These are phyloP conservation scores for Paraphaeosphaeria minitans DNA, from an alignment of 2,329 filamentous ascomycete species.

Conservation along the genomic window DNA sequence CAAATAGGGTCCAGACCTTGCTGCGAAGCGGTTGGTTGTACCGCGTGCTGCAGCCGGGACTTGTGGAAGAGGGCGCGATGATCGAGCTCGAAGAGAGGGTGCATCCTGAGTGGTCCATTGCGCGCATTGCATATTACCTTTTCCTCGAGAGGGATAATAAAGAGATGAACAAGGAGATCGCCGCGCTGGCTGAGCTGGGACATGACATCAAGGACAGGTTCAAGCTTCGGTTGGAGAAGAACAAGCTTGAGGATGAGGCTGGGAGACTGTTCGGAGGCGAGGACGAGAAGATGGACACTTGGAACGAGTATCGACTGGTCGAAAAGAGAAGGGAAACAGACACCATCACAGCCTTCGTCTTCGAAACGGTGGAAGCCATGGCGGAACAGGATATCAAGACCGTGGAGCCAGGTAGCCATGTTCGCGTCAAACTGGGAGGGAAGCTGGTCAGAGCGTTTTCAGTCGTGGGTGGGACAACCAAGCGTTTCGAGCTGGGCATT, in stretches of 20 bases:
- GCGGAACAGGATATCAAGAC: constrained; percentile 37
- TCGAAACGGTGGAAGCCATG: constrained; percentile 54
- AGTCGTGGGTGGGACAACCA: constrained; percentile 58
- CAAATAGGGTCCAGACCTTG: constrained; percentile 60
- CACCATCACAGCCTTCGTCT: constrained; percentile 57
- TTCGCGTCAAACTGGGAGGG: constrained; percentile 61
- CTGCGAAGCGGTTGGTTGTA: constrained; percentile 71
- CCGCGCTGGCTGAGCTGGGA: constrained; percentile 53
- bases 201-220: constrained; percentile 61
- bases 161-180: constrained; percentile 51
- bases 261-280: constrained; percentile 35
- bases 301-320: constrained; percentile 51
- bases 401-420: constrained; percentile 58
- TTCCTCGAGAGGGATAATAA: constrained; percentile 60
- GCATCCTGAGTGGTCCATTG: constrained; percentile 66
- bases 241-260: constrained; percentile 39
- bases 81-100: constrained; percentile 61
- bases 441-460: constrained; percentile 66
- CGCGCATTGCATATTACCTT: constrained; percentile 66
- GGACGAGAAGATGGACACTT: constrained; percentile 37
- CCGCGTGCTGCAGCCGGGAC: constrained; percentile 62
- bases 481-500: constrained; percentile 63
- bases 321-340: constrained; percentile 59
- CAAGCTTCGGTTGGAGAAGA: constrained; percentile 57
- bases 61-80: constrained; percentile 61